Evolutionary conservation across 345 rosid species (phyloP), one percentile per base, ranked within the genome.

Genomic region (Euphorbia peplus): DNA sequence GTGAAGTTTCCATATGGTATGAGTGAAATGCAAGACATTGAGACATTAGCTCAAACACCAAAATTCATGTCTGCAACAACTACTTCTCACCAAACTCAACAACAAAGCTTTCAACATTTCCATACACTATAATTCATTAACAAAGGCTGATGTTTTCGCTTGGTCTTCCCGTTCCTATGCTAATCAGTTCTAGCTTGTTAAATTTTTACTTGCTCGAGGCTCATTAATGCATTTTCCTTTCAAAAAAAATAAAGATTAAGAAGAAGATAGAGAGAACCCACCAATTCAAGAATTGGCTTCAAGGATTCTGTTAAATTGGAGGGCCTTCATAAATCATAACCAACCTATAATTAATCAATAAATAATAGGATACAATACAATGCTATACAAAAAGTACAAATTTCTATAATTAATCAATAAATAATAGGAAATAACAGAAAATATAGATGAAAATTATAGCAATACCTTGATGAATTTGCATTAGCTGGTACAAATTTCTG

Each of bases 11-110:
- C 9, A 64, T 82, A 81, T 77, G 65, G 87, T 29, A 79, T 53
- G 85, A 86, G 95, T 85, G 80, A 77, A 80, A 81, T 67, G 78
- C 81, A 91, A 86, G 96, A 74, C 73, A 82, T 59, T 68, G 89
- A 86, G 96, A 74, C 73, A 82, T 59, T 68, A 59, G n/a, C 28
- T 42, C 62, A 75, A 80, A 66, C 69, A 75, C 75, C 68, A 81
- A 78, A 81, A 66, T 39, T 80, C 70, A 73, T 68, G 19, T 46
- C 44, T 53, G 71, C n/a, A 83, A 85, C 50, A 84, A 70, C 76
- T 54, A 81, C 86, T 58, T 67, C 75, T 76, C 76, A 84, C 86
- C 97, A 79, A 87, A 85, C 81, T 37, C 65, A 78, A 74, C 73
- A 64, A 69, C 54, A 30, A 53, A 24, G 22, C 11, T 47, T n/a